A percentile compares a stretch with the other conserved stretches of the same genome.
Evolutionary conservation across 2,329 filamentous ascomycete genomes (phyloP).

Genomic region (Zymoseptoria tritici): DNA sequence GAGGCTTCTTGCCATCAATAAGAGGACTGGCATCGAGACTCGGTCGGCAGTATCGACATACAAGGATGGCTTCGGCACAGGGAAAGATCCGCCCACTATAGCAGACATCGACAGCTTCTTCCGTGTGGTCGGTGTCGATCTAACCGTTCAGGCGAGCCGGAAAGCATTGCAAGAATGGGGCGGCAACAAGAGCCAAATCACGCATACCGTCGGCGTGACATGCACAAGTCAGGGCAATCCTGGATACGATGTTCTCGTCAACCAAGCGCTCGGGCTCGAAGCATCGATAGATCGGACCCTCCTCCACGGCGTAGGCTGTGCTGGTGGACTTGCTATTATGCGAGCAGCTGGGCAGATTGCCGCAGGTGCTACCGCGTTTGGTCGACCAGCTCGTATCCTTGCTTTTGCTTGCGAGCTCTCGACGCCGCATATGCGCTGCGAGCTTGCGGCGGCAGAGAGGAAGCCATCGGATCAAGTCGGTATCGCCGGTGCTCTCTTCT

Average conservation of each 20-base stretch:
- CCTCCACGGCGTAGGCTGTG: conserved; percentile 34
- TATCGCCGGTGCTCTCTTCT: conserved; percentile 61
- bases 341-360: conserved; percentile 56
- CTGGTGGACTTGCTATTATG: conserved; percentile 30
- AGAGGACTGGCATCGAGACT: not conserved
- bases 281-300: conserved; percentile 29
- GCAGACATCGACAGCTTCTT: not conserved
- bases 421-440: conserved; percentile 51
- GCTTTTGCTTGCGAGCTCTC: conserved; percentile 55
- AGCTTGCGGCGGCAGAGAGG: conserved; percentile 39
- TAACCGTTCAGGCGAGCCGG: conserved; percentile 28
- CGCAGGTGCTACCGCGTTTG: conserved; percentile 52
- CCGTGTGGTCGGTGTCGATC: conserved; percentile 20
- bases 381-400: conserved; percentile 55
- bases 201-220: conserved; percentile 34
- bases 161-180: conserved; percentile 29
- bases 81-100: not conserved
- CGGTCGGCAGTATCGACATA: not conserved
- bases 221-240: conserved; percentile 34
- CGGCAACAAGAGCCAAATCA: conserved; percentile 24
- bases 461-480: conserved; percentile 56
- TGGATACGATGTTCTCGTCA: conserved; percentile 33
- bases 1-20: not conserved
- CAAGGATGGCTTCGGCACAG: not conserved
- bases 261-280: conserved; percentile 26